These are phyloP conservation scores for Ceraceosorus guamensis DNA, from an alignment of 1,284 basidiomycete genomes.

Conservation along the genomic window DNA sequence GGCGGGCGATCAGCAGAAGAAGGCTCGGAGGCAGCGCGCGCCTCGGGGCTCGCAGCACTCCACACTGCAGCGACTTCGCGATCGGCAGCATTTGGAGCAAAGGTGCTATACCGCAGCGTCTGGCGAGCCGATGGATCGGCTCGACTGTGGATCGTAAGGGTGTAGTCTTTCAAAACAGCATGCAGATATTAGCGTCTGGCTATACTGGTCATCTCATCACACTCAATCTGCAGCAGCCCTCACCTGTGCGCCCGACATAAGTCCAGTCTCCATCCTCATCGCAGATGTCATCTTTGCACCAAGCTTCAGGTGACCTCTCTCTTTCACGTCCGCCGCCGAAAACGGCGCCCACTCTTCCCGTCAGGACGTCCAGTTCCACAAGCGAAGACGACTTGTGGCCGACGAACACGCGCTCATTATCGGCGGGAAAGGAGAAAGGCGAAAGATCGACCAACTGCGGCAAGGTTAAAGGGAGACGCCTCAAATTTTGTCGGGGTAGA, in stretches of 20 bases:
- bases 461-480: constrained; percentile 76
- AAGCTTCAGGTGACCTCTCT: not conserved
- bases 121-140: constrained; percentile 31
- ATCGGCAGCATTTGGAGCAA: constrained; percentile 42
- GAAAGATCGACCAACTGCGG: constrained; percentile 77
- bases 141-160: constrained; percentile 42
- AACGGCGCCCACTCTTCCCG: constrained; percentile 70
- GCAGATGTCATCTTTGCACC: not conserved
- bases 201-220: constrained; percentile 10
- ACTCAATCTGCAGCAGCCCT: not conserved
- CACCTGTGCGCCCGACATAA: not conserved
- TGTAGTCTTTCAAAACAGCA: constrained; percentile 25
- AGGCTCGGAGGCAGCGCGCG: not conserved
- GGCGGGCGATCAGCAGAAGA: not conserved
- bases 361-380: constrained; percentile 70
- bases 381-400: constrained; percentile 77
- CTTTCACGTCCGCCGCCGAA: constrained; percentile 52
- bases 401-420: constrained; percentile 68
- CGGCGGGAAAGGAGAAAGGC: constrained; percentile 68
- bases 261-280: constrained; percentile 15
- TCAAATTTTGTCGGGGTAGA: no score
- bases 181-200: no score
- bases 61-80: constrained; percentile 36
- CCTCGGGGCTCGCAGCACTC: constrained; percentile 8
- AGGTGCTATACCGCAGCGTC: constrained; percentile 42